Conservation (phyloP, 108 stramenopile species). For the Skeletonema marinoi region DNA sequence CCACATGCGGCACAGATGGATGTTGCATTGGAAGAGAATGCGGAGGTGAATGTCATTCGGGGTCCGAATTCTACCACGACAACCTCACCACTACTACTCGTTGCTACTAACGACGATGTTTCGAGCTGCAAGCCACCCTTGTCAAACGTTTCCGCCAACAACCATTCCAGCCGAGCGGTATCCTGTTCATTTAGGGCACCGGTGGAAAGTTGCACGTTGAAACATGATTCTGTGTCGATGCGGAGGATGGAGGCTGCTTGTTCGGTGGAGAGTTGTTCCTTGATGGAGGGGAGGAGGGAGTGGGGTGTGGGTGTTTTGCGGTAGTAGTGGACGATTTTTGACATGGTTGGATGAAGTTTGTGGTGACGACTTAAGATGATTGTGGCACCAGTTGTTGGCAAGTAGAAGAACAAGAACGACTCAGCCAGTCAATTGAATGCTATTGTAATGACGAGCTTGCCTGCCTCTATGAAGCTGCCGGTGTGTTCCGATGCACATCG, state of each 20-base stretch:
- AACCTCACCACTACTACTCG: slow-evolving; percentile 13
- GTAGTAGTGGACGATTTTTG: slow-evolving; percentile 79
- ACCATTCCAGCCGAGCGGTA: slow-evolving; percentile 79
- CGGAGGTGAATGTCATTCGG: slow-evolving; percentile 96
- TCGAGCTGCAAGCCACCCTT: slow-evolving; percentile 62
- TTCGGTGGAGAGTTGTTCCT: slow-evolving; percentile 56
- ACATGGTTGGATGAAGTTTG: not conserved
- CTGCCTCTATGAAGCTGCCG: too few relatives aligned
- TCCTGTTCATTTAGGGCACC: slow-evolving; percentile 31
- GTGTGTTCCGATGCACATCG: too few relatives aligned
- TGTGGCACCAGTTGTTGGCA: too few relatives aligned
- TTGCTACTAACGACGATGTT: slow-evolving; percentile 48
- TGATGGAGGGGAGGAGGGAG: slow-evolving; percentile 75
- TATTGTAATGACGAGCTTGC: not conserved
- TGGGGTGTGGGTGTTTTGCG: slow-evolving; percentile 74
- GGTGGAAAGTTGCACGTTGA: slow-evolving; percentile 65
- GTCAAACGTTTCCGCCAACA: slow-evolving; percentile 93
- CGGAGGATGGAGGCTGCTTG: slow-evolving; percentile 50
- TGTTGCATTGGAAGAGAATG: slow-evolving; percentile 95
- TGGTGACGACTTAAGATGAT: too few relatives aligned
- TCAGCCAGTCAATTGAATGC: too few relatives aligned
- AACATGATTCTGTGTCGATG: slow-evolving; percentile 79
- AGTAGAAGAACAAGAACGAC: too few relatives aligned
- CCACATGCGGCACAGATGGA: slow-evolving; percentile 90
- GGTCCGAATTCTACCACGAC: slow-evolving; percentile 95